Percentiles rank a stretch among this genome's conserved stretches.
Conservation (phyloP, 2,329 filamentous ascomycete species). For the Alternaria burnsii region DNA sequence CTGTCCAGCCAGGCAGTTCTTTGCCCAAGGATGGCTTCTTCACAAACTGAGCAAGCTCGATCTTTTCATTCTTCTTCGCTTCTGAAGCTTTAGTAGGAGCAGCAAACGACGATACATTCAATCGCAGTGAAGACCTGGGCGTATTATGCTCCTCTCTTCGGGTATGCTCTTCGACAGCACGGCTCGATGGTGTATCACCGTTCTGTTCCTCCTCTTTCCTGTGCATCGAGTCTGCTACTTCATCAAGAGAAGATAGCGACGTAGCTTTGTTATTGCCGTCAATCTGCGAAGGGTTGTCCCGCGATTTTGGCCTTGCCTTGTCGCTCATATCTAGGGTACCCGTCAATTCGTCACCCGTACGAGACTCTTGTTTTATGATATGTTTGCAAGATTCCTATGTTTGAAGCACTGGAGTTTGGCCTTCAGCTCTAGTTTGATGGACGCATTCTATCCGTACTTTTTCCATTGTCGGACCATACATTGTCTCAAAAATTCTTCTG, state of each 20-base stretch:
- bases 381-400: not conserved
- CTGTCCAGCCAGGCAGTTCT: not conserved
- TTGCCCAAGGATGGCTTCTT: not conserved
- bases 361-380: not conserved
- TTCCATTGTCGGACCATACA: not conserved
- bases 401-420: not conserved
- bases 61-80: conserved; percentile 16
- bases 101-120: conserved; percentile 1
- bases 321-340: not conserved
- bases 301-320: not conserved
- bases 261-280: not conserved
- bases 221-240: not conserved
- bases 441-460: not conserved
- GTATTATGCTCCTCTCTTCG: not conserved
- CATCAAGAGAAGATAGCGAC: not conserved
- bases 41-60: not conserved
- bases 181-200: too few species aligned
- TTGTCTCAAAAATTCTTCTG: not conserved
- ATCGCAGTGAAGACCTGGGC: not conserved
- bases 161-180: not conserved
- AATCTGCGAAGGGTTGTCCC: not conserved
- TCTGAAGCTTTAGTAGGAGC: conserved; percentile 10
- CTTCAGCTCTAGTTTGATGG: not conserved
- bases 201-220: not conserved
- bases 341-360: not conserved